These are phyloP conservation scores for Pyrenochaeta sp. DNA, from an alignment of 2,329 filamentous ascomycete species.

Conservation along the genomic window DNA sequence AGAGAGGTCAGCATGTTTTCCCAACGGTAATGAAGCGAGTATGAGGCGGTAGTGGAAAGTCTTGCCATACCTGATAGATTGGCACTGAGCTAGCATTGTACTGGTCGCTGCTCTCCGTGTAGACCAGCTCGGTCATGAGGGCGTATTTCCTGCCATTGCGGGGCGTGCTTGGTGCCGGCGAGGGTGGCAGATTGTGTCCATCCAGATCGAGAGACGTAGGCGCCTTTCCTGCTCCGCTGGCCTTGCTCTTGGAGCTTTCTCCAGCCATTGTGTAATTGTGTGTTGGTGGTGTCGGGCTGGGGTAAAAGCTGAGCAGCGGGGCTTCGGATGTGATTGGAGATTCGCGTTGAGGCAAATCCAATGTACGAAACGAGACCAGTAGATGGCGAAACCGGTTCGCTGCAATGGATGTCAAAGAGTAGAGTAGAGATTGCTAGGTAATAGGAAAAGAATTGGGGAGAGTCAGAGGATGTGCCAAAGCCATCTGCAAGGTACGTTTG, in stretches of 20 bases:
- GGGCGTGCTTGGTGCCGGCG: conserved; percentile 91
- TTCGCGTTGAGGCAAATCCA: conserved; percentile 27
- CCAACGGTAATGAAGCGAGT: too few relatives aligned
- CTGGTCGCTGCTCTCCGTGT: conserved; percentile 94
- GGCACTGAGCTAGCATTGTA: conserved; percentile 96
- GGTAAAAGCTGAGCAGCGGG: conserved; percentile 15
- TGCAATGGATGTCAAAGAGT: background rate
- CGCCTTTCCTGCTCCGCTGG: conserved; percentile 51
- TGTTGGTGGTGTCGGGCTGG: conserved; percentile 21
- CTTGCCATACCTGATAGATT: conserved; percentile 81
- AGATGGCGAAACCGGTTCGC: conserved; percentile 8
- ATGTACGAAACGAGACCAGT: conserved; percentile 6
- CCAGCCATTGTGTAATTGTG: conserved; percentile 37
- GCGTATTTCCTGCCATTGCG: conserved; percentile 87
- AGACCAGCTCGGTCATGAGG: conserved; percentile 94
- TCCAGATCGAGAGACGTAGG: conserved; percentile 50
- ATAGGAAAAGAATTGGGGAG: conserved; percentile 5
- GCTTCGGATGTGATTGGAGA: conserved; percentile 4
- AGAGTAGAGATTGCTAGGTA: background rate
- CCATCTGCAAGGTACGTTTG: conserved; percentile 36
- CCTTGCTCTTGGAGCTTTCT: conserved; percentile 44
- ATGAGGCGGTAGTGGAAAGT: background rate
- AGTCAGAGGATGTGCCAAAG: conserved; percentile 15
- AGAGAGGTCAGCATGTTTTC: conserved; percentile 22
- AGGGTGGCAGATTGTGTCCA: conserved; percentile 58